Percentiles rank a stretch among this genome's conserved stretches.
These are phyloP conservation scores for Dothidotthia symphoricarpi DNA, from an alignment of 2,329 filamentous ascomycete species.

Conservation along the genomic window DNA sequence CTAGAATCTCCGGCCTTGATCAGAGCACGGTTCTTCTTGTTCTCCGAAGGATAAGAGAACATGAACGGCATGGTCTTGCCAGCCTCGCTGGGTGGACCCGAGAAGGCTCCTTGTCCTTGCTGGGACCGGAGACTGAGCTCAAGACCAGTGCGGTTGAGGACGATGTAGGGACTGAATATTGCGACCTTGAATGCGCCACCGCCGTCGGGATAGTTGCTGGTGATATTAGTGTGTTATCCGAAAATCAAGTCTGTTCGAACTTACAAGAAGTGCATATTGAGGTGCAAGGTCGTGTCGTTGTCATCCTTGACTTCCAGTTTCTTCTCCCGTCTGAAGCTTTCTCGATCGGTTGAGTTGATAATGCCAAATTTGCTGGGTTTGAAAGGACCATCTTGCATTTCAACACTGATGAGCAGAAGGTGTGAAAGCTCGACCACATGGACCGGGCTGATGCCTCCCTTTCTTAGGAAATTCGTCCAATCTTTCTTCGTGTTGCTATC, in stretches of 20 bases:
- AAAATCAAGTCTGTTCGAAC: constrained; percentile 9
- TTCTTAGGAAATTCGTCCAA: constrained; percentile 97
- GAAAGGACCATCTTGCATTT: constrained; percentile 95
- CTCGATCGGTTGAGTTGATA: constrained; percentile 83
- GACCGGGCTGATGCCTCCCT: constrained; percentile 93
- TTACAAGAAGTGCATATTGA: constrained; percentile 86
- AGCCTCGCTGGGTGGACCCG: constrained; percentile 73
- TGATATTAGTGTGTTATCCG: constrained; percentile 10
- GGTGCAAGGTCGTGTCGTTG: constrained; percentile 71
- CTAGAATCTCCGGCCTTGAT: constrained; percentile 84
- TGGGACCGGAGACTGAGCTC: constrained; percentile 86
- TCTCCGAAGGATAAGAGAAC: constrained; percentile 89
- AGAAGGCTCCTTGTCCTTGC: constrained; percentile 56
- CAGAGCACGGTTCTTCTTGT: constrained; percentile 85
- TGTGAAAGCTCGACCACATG: constrained; percentile 97
- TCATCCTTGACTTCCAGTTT: constrained; percentile 80
- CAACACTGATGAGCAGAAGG: constrained; percentile 84
- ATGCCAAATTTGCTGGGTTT: constrained; percentile 95
- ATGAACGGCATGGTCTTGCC: constrained; percentile 86
- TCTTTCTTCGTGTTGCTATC: constrained; percentile 98
- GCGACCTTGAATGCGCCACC: constrained; percentile 96
- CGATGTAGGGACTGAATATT: constrained; percentile 89
- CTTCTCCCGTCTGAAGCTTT: constrained; percentile 84
- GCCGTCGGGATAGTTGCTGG: constrained; percentile 73
- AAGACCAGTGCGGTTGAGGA: constrained; percentile 92